phyloP scores from a whole-genome alignment of 2,329 filamentous ascomycete genomes.

The Colletotrichum lentis region DNA sequence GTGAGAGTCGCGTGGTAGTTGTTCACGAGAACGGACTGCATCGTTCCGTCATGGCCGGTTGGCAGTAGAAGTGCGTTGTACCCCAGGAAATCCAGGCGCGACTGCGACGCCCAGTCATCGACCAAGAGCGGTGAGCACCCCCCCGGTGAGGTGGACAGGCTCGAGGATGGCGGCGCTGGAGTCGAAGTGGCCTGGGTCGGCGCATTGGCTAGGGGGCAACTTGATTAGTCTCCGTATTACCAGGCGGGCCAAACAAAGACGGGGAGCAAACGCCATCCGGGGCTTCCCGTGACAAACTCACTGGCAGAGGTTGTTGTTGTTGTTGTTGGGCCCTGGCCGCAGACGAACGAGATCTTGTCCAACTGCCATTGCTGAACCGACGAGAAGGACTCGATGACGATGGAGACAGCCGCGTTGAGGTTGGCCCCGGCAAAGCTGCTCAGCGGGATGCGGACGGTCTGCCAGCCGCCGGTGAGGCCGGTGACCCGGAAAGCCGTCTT shows the following conservation, averaged over 20 bases:
- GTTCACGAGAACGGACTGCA: slow-evolving; percentile 62
- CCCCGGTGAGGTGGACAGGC: slow-evolving; percentile 27
- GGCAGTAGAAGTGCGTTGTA: slow-evolving; percentile 67
- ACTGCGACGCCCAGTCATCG: slow-evolving; percentile 70
- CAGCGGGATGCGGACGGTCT: slow-evolving; percentile 61
- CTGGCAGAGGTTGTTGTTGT: slow-evolving; percentile 32
- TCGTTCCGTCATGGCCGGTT: slow-evolving; percentile 64
- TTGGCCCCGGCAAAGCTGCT: slow-evolving; percentile 60
- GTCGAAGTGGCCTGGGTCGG: slow-evolving; percentile 14
- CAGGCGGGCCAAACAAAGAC: background rate
- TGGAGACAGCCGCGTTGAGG: slow-evolving; percentile 55
- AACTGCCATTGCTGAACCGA: slow-evolving; percentile 52
- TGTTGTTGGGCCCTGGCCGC: slow-evolving; percentile 40
- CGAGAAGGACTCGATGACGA: slow-evolving; percentile 54
- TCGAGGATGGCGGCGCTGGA: slow-evolving; percentile 6
- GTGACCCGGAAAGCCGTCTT: slow-evolving; percentile 56
- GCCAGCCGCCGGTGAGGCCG: slow-evolving; percentile 57
- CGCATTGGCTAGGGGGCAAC: slow-evolving; percentile 1
- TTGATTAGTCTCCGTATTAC: slow-evolving; percentile 22
- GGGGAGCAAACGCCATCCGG: background rate
- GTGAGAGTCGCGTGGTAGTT: slow-evolving; percentile 62
- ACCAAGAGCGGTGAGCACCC: slow-evolving; percentile 57
- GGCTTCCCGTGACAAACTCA: slow-evolving; percentile 27
- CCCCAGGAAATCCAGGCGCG: slow-evolving; percentile 66
- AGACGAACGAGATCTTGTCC: slow-evolving; percentile 57